A percentile compares a stretch with the other conserved stretches of the same genome.
Evolutionary conservation across 2,329 filamentous ascomycete genomes (phyloP).

Genomic region (Trichoderma lentiforme): DNA sequence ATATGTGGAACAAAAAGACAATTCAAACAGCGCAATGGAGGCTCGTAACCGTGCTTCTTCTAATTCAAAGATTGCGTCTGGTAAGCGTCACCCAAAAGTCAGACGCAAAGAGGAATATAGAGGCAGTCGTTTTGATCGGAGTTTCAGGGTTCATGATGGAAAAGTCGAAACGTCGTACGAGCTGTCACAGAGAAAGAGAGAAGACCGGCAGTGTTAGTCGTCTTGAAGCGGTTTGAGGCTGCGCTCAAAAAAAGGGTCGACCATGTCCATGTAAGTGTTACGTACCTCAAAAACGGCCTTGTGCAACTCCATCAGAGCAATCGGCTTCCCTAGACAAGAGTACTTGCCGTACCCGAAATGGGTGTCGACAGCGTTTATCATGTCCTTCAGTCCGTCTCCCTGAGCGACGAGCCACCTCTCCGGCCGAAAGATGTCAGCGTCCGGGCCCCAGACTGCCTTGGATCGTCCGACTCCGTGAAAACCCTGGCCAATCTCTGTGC

Average conservation of each 20-base stretch:
- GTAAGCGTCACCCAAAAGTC: slow-evolving; percentile 36
- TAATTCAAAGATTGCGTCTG: slow-evolving; percentile 20
- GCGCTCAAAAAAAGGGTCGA: background rate
- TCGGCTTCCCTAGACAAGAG: slow-evolving; percentile 44
- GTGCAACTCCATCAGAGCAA: slow-evolving; percentile 48
- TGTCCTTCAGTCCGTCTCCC: slow-evolving; percentile 30
- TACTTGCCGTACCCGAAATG: slow-evolving; percentile 46
- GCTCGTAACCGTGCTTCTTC: background rate
- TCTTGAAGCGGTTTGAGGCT: rapidly evolving
- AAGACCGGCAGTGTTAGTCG: background rate
- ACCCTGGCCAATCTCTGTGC: slow-evolving; percentile 52
- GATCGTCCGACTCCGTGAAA: slow-evolving; percentile 53
- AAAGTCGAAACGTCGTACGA: slow-evolving; percentile 35
- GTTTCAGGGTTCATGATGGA: slow-evolving; percentile 32
- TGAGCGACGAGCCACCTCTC: slow-evolving; percentile 51
- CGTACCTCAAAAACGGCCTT: slow-evolving; percentile 48
- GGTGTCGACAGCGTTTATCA: slow-evolving; percentile 39
- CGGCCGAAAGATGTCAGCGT: slow-evolving; percentile 50
- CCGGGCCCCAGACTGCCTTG: slow-evolving; percentile 45
- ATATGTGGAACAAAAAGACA: background rate
- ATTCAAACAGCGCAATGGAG: background rate
- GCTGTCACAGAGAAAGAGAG: slow-evolving; percentile 21
- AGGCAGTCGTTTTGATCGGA: slow-evolving; percentile 33
- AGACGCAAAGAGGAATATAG: slow-evolving; percentile 34
- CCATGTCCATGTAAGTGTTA: background rate